Evolutionary conservation across 768 basidiomycete genomes (phyloP).

Genomic region (Trametes cubensis): DNA sequence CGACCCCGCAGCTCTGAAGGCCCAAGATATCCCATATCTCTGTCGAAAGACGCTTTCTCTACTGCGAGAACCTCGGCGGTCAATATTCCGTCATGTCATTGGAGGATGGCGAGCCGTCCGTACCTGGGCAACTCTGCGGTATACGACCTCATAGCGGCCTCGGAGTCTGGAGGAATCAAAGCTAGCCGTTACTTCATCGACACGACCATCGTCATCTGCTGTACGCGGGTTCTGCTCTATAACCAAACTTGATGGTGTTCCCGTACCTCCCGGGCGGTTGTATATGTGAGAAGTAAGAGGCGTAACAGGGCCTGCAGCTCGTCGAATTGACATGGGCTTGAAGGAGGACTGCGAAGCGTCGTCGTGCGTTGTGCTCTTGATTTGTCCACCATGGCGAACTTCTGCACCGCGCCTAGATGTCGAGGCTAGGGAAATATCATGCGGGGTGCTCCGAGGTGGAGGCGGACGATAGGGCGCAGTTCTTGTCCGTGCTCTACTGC

Average conservation of each 20-base stretch:
- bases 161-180: constrained; percentile 11
- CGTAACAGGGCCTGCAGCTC: not conserved
- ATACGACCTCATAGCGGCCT: constrained; percentile 11
- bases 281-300: constrained; percentile 10
- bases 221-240: not conserved
- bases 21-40: constrained; percentile 31
- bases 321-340: constrained; percentile 10
- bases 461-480: constrained; percentile 11
- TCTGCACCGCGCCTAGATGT: not conserved
- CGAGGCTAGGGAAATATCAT: no score
- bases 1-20: constrained; percentile 34
- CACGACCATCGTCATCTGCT: no score
- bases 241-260: not conserved
- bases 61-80: constrained; percentile 25
- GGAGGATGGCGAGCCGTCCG: not conserved
- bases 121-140: constrained; percentile 20
- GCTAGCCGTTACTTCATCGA: not conserved
- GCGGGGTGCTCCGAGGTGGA: not conserved
- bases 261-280: not conserved
- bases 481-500: not conserved
- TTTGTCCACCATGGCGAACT: not conserved
- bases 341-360: not conserved
- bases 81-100: not conserved
- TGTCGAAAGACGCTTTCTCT: constrained; percentile 34
- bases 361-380: not conserved